Base-by-base conservation (phyloP, 805 yeast species). In the Candida hungchunana region DNA sequence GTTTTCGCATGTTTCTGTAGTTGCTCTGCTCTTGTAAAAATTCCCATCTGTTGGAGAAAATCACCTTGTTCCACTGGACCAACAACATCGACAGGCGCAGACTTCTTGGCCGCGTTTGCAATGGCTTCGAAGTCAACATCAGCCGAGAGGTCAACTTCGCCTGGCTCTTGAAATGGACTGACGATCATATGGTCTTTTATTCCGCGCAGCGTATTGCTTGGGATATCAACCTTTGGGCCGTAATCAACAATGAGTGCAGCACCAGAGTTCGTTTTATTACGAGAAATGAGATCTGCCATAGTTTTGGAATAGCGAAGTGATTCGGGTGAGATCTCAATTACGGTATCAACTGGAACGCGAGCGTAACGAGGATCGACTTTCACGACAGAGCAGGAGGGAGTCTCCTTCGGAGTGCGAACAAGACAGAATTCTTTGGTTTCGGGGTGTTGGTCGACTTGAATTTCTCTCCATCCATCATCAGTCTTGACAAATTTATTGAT, bases 111-210 rank as follows among this genome's bases (percentile, higher is more conserved):
- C 14, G 58, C 45, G 4, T 55, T 44, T 11, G 59, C 60, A 34
- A 86, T 57, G 17, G 81, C 80, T 19, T 66, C 70, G 54, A 86
- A 86, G 56, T 86, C 95, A 10, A 86, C 95, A 53, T 86, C 94
- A 0, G 82, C 79, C 0, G 94, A 82, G 20, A 86, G 63, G 60
- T 86, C 95, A 4, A 83, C 89, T 23, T 75, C 72, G 2, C 95
- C 95, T 0, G 93, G 93, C 11, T 67, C 66, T n/a, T 57, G 64
- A 40, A 83, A 80, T 1, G 95, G 95, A 16, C 79, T 74, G 1
- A 82, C 89, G 49, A 85, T 71, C 46, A 74, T 72, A 56, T 86
- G 94, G 44, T 75, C 64, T 47, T 71, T 67, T 42, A 86, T 84
- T 0, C 87, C 95, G 22, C 95, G 66, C 23, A 86, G 64, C 0